Percentiles rank a stretch among this genome's conserved stretches.
Conservation (phyloP, 2,329 filamentous ascomycete genomes). For the Rhynchosporium secalis region DNA sequence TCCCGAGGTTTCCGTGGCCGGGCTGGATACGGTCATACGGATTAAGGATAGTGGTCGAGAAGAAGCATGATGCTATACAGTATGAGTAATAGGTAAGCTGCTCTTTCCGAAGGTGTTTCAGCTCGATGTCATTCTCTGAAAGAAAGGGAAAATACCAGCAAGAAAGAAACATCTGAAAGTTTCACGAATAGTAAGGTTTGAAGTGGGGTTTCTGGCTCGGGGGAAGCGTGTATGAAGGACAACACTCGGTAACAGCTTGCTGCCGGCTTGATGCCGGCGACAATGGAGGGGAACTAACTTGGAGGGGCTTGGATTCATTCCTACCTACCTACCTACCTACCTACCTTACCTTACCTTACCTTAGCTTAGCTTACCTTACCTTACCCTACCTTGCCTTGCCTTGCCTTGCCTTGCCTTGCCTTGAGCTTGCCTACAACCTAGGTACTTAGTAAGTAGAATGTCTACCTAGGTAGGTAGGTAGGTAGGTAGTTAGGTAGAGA, state of each 20-base stretch:
- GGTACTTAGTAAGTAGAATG: too few relatives aligned
- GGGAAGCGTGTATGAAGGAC: background rate
- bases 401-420: too few relatives aligned
- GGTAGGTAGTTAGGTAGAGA: too few relatives aligned
- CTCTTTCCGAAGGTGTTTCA: background rate
- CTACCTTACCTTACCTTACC: too few relatives aligned
- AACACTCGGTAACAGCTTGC: background rate
- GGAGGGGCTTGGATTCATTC: background rate
- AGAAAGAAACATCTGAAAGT: background rate
- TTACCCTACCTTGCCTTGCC: too few relatives aligned
- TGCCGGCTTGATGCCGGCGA: background rate
- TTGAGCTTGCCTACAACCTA: too few relatives aligned
- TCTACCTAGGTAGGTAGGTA: too few relatives aligned
- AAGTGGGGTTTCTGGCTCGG: background rate
- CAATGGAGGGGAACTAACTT: slow-evolving; percentile 1
- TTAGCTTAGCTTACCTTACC: too few relatives aligned
- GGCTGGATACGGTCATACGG: background rate
- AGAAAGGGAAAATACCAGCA: background rate
- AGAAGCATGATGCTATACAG: background rate
- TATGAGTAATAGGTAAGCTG: background rate
- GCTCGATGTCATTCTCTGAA: background rate
- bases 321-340: too few relatives aligned
- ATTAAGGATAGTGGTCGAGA: background rate
- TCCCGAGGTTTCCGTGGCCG: slow-evolving; percentile 5
- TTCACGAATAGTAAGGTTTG: background rate